Evolutionary conservation across 2,329 filamentous ascomycete species (phyloP).

Genomic region (Daldinia sp.): DNA sequence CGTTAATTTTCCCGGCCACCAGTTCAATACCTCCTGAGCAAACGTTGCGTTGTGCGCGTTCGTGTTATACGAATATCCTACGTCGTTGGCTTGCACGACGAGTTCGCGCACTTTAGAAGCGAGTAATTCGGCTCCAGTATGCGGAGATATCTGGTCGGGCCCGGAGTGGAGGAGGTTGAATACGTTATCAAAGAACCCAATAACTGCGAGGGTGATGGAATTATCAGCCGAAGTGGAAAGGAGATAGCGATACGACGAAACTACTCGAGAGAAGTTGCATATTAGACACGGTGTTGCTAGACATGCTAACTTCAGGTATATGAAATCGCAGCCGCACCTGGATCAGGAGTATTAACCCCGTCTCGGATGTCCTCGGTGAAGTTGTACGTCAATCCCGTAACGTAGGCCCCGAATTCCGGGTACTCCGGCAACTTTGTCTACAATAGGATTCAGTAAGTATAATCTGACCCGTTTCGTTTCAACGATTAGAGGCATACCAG

Average conservation of each 20-base stretch:
- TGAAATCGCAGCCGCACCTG: slow-evolving; percentile 12
- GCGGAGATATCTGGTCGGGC: slow-evolving; percentile 25
- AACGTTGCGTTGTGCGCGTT: slow-evolving; percentile 9
- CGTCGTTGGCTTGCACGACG: slow-evolving; percentile 29
- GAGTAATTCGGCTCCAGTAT: slow-evolving; percentile 31
- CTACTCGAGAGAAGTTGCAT: background rate
- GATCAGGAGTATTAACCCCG: slow-evolving; percentile 23
- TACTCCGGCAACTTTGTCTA: slow-evolving; percentile 26
- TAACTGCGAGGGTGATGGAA: slow-evolving; percentile 30
- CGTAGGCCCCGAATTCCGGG: slow-evolving; percentile 26
- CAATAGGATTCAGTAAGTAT: background rate
- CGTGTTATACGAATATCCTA: slow-evolving; percentile 28
- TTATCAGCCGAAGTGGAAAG: slow-evolving; percentile 26
- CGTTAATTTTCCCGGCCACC: slow-evolving; percentile 28
- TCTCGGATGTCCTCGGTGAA: slow-evolving; percentile 29
- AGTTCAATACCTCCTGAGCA: slow-evolving; percentile 24
- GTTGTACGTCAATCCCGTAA: slow-evolving; percentile 29
- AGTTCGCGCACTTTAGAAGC: slow-evolving; percentile 26
- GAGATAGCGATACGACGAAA: slow-evolving; percentile 30
- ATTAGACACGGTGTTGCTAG: background rate
- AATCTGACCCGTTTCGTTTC: background rate
- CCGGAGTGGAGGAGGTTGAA: slow-evolving; percentile 28
- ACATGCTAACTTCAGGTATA: background rate
- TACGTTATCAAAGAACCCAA: slow-evolving; percentile 32
- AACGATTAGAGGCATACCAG: slow-evolving; percentile 11